These are phyloP conservation scores for Ceratocystis alfenasii DNA, from an alignment of 2,329 filamentous ascomycete species.

Conservation along the genomic window DNA sequence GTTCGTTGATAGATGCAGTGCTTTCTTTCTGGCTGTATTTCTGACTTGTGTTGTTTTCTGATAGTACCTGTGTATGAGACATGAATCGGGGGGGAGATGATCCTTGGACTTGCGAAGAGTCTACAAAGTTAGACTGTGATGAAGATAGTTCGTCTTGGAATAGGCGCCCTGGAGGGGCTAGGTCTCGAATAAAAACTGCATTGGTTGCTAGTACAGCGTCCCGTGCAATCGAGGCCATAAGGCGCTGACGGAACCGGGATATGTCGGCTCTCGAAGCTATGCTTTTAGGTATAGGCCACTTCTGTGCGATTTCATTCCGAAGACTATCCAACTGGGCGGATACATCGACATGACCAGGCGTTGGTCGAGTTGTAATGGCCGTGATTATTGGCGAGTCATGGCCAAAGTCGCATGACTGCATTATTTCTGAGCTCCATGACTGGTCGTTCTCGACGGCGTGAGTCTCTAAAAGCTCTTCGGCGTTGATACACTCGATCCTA, in stretches of 20 bases:
- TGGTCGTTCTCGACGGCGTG: not conserved
- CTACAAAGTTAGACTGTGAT: not conserved
- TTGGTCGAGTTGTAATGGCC: not conserved
- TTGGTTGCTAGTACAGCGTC: slow-evolving; percentile 4
- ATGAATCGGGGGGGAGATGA: slow-evolving; percentile 12
- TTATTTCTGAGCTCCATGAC: slow-evolving; percentile 8
- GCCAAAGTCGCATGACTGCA: not conserved
- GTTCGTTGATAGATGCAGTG: not conserved
- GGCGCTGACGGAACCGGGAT: not conserved
- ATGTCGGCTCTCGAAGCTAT: not conserved
- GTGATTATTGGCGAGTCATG: not conserved
- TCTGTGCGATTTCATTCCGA: not conserved
- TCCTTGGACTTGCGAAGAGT: not conserved
- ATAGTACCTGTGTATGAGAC: not conserved
- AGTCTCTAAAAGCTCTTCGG: not conserved
- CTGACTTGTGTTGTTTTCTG: not conserved
- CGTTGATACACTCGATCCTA: slow-evolving; percentile 13
- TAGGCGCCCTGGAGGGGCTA: not conserved
- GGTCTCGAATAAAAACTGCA: not conserved
- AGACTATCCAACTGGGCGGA: not conserved
- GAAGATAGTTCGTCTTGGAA: not conserved
- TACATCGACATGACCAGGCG: not conserved
- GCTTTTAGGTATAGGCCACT: slow-evolving; percentile 7
- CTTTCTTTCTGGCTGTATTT: slow-evolving; percentile 1
- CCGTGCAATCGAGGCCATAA: slow-evolving; percentile 7